Base-by-base conservation (phyloP, 164 flowering plant species). In the Vitis riparia region DNA sequence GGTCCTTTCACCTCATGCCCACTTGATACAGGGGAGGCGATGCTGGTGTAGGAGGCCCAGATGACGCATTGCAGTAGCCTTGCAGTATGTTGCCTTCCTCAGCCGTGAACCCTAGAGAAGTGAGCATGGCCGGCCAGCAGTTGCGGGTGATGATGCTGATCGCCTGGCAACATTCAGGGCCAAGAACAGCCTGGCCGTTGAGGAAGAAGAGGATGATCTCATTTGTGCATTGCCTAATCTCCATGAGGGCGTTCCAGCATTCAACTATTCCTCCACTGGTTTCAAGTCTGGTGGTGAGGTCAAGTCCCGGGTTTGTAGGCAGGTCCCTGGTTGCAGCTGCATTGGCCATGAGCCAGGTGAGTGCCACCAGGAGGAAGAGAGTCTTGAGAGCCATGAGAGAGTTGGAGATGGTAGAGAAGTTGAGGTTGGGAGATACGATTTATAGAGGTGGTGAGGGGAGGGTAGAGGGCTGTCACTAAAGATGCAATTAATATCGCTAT, bases 51-150 rank as follows among this genome's bases (percentile, higher is more conserved):
- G 44, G 44, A 37, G 44, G 44, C 1, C 44, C 6, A 37, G 44
- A 37, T 6, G 44, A 37, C 7, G 70, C 76, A 63, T 74, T 79
- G 15, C 89, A 83, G 49, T 81, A 83, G 17, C 81, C 81, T 19
- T 68, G 55, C 13, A 85, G 75, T 4, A 79, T 56, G 68, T 70
- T 73, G 1, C 75, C 78, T 62, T 83, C 81, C 51, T 83, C 85
- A 10, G 69, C 63, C 0, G 89, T 79, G 76, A 73, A 78, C 0
- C 87, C 89, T 6, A 81, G 69, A 14, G 82, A 69, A 48, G 74
- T 69, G 32, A 83, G 73, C 82, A 83, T 74, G 9, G 75, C 63
- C 6, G 89, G 84, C 89, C 78, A 80, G 73, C 89, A 85, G 7
- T 79, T 48, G 14, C 32, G 80, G 0, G 79, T 80, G 16, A 85